A percentile compares a stretch with the other conserved stretches of the same genome.
These are phyloP conservation scores for Laetiporus sulphureus DNA, from an alignment of 1,284 basidiomycete genomes.

Conservation along the genomic window DNA sequence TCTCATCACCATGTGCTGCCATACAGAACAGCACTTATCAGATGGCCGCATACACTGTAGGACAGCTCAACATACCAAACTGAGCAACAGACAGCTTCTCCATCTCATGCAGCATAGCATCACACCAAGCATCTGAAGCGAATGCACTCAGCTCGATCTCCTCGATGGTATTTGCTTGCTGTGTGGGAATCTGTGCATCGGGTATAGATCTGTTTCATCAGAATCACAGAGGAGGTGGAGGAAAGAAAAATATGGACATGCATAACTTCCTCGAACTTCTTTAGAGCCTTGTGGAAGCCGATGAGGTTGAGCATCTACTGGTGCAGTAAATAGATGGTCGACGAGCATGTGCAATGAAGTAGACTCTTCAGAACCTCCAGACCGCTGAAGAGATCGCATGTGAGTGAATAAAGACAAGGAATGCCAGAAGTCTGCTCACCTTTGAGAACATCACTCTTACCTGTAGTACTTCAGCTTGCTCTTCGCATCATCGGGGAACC, in stretches of 20 bases:
- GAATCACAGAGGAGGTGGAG: not conserved
- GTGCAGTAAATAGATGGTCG: slow-evolving; percentile 1
- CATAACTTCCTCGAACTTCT: slow-evolving; percentile 90
- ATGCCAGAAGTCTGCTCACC: not conserved
- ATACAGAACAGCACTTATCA: no score
- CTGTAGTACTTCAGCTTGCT: slow-evolving; percentile 60
- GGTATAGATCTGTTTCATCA: not conserved
- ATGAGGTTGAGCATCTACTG: slow-evolving; percentile 78
- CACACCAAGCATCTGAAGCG: slow-evolving; percentile 55
- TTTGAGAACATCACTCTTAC: slow-evolving; percentile 32
- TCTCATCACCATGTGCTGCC: slow-evolving; percentile 76
- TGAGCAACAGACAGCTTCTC: slow-evolving; percentile 67
- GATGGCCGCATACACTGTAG: not conserved
- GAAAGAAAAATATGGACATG: slow-evolving; percentile 34
- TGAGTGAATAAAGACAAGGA: not conserved
- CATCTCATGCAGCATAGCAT: slow-evolving; percentile 65
- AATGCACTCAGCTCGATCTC: slow-evolving; percentile 62
- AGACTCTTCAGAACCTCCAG: slow-evolving; percentile 72
- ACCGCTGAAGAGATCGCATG: slow-evolving; percentile 33
- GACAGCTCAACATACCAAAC: slow-evolving; percentile 65
- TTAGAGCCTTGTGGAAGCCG: slow-evolving; percentile 87
- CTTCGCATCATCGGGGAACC: slow-evolving; percentile 75
- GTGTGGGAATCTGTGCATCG: slow-evolving; percentile 46
- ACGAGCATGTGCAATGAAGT: not conserved
- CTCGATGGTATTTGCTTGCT: slow-evolving; percentile 44